Evolutionary conservation across 176 grass and related monocot species (phyloP), one percentile per base, ranked within the genome.

Genomic region (Raddia distichophylla): DNA sequence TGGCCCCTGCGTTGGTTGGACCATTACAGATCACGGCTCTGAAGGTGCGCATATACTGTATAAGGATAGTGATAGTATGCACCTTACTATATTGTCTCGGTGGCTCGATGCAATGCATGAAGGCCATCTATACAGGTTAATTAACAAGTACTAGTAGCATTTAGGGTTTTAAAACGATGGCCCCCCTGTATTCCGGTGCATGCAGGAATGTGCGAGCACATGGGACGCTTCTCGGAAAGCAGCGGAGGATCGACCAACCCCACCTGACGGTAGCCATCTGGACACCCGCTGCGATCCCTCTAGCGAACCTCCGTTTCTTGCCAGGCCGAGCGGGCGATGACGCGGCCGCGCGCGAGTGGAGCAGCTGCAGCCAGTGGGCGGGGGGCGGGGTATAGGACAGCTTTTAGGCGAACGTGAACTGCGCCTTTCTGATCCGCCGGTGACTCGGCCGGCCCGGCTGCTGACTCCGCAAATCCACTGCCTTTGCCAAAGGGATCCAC

Each of bases 181-280:
- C 5, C 78, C 75, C 73, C 58, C 51, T 19, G 32, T 40, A 13
- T 66, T 56, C 87, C 49, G 37, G 64, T 2, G 83, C 73, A 13
- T 2, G 83, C 73, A 13, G 33, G 88, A 86, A 90, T 83, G 74
- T 69, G 84, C 88, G 42, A 46, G 84, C 88, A 86, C 88, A 86
- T 90, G 88, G 83, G 83, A 61, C 79, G 84, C 84, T 86, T 79
- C 84, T 73, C 49, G 79, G 88, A 86, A 86, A 90, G 84, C 68
- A 33, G 88, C 83, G 22, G 68, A 18, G 52, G 37, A 40, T 27
- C 27, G 27, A 40, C 37, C 37, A 52, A 19, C 75, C 60, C 72
- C 78, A 69, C 79, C 55, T 5, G 35, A 80, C 77, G 65, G 65
- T 45, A 54, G 75, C 83, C 83, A 55, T 34, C 66, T 79, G 32